Percentiles rank a stretch among this genome's conserved stretches.
These are phyloP conservation scores for Xylariales sp. DNA, from an alignment of 2,329 filamentous ascomycete species.

Conservation along the genomic window DNA sequence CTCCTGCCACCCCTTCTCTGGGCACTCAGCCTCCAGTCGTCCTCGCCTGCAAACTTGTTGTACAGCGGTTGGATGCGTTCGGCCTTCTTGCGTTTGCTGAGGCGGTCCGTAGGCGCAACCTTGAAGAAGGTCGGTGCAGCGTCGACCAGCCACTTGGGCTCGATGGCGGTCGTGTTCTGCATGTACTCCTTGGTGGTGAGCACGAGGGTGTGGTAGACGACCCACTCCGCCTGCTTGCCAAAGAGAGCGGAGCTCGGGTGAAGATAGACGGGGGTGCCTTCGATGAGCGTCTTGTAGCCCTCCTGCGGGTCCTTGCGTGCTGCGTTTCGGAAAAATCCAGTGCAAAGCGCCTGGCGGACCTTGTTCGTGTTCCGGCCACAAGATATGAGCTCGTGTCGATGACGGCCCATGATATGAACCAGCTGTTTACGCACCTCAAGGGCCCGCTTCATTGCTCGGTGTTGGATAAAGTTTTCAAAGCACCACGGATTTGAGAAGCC, in stretches of 20 bases:
- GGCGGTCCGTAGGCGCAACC: conserved; percentile 78
- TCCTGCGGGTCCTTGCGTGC: conserved; percentile 94
- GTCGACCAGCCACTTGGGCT: conserved; percentile 91
- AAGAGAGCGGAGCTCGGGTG: conserved; percentile 91
- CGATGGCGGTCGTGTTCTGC: conserved; percentile 89
- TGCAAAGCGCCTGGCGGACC: conserved; percentile 84
- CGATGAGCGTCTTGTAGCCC: conserved; percentile 95
- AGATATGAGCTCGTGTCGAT: conserved; percentile 75
- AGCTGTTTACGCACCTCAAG: conserved; percentile 92
- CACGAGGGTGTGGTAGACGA: conserved; percentile 87
- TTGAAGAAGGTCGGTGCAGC: conserved; percentile 99
- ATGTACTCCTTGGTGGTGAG: conserved; percentile 98
- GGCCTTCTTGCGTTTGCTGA: conserved; percentile 89
- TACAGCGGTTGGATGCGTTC: conserved; percentile 94
- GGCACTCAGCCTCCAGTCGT: conserved; percentile 90
- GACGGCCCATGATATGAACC: conserved; percentile 88
- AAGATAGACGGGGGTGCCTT: conserved; percentile 91
- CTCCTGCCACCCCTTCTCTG: conserved; percentile 81
- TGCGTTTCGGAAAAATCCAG: conserved; percentile 92
- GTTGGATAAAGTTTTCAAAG: conserved; percentile 96
- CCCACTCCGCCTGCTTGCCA: conserved; percentile 93
- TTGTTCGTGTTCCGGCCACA: conserved; percentile 85
- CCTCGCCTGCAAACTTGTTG: conserved; percentile 86
- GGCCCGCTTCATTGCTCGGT: conserved; percentile 79
- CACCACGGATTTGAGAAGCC: conserved; percentile 87